A percentile compares a stretch with the other conserved stretches of the same genome.
phyloP scores from a whole-genome alignment of 345 rosid species.

The Camelina laxa region DNA sequence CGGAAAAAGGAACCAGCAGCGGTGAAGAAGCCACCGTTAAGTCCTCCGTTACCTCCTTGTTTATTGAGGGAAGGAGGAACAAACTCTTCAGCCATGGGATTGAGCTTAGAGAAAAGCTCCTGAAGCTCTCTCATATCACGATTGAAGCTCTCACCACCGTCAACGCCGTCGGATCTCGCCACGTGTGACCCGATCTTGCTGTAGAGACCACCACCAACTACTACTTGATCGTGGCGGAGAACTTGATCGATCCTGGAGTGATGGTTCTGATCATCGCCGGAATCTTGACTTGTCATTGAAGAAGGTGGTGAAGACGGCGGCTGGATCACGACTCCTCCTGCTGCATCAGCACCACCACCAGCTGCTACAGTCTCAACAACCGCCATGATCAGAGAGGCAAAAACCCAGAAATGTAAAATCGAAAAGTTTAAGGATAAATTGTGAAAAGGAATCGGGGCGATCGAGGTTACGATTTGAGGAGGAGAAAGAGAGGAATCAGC shows the following conservation, averaged over 20 bases:
- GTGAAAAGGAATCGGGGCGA: slow-evolving; percentile 10
- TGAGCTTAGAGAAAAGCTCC: slow-evolving; percentile 91
- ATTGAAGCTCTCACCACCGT: slow-evolving; percentile 54
- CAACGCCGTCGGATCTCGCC: slow-evolving; percentile 54
- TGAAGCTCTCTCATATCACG: slow-evolving; percentile 80
- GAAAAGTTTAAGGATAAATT: not conserved
- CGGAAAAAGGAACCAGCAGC: slow-evolving; percentile 43
- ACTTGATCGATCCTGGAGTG: slow-evolving; percentile 44
- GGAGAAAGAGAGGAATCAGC: slow-evolving; percentile 42
- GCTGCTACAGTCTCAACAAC: slow-evolving; percentile 61
- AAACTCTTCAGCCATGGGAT: slow-evolving; percentile 94
- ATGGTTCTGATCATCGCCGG: slow-evolving; percentile 56
- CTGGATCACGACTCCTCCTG: slow-evolving; percentile 47
- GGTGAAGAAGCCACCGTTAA: slow-evolving; percentile 50
- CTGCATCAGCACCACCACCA: slow-evolving; percentile 40
- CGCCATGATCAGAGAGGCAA: slow-evolving; percentile 53
- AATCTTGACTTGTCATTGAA: slow-evolving; percentile 49
- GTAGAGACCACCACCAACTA: slow-evolving; percentile 25
- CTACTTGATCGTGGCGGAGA: slow-evolving; percentile 41
- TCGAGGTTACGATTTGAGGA: slow-evolving; percentile 35
- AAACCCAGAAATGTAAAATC: slow-evolving; percentile 23
- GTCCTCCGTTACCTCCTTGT: slow-evolving; percentile 43
- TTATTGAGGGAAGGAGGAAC: slow-evolving; percentile 79
- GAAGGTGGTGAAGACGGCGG: slow-evolving; percentile 43
- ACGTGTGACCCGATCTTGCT: slow-evolving; percentile 49